These are phyloP conservation scores for Neopestalotiopsis rosae DNA, from an alignment of 2,329 filamentous ascomycete species.

Conservation along the genomic window DNA sequence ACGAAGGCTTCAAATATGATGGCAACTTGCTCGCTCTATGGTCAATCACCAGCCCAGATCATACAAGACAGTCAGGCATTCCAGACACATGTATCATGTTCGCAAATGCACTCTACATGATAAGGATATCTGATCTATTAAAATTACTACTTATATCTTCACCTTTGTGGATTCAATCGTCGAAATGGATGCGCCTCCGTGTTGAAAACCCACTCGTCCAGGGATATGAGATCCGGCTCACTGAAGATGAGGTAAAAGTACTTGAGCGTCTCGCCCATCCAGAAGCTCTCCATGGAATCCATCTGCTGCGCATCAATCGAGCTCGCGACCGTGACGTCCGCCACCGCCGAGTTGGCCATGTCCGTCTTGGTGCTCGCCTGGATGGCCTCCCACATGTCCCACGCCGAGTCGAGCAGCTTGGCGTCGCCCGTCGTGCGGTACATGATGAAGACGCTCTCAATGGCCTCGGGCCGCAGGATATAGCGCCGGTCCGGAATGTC, in stretches of 20 bases:
- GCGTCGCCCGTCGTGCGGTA: conserved; percentile 31
- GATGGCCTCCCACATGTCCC: conserved; percentile 34
- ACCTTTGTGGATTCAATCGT: conserved; percentile 6
- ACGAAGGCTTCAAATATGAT: no score
- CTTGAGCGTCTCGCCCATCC: conserved; percentile 24
- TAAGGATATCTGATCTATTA: neutral
- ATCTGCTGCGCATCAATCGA: conserved; percentile 20
- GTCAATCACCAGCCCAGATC: no score
- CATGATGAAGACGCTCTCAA: conserved; percentile 35
- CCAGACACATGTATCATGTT: neutral
- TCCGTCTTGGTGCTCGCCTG: conserved; percentile 29
- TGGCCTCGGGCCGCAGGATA: conserved; percentile 35
- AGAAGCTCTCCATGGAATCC: conserved; percentile 30
- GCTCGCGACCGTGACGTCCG: conserved; percentile 28
- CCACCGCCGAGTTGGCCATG: conserved; percentile 31
- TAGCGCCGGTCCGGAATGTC: conserved; percentile 30
- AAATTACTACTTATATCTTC: neutral
- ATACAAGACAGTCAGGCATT: no score
- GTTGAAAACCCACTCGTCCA: conserved; percentile 22
- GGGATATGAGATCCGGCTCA: conserved; percentile 18
- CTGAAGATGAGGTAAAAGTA: conserved; percentile 24
- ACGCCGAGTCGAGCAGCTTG: conserved; percentile 30
- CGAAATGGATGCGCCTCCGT: conserved; percentile 23
- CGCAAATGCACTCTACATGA: neutral
- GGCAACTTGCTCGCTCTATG: no score